Percentiles rank a stretch among this genome's conserved stretches.
Evolutionary conservation across 371 early-diverging fungal genomes (phyloP).

Genomic region (Zychaea mexicana): DNA sequence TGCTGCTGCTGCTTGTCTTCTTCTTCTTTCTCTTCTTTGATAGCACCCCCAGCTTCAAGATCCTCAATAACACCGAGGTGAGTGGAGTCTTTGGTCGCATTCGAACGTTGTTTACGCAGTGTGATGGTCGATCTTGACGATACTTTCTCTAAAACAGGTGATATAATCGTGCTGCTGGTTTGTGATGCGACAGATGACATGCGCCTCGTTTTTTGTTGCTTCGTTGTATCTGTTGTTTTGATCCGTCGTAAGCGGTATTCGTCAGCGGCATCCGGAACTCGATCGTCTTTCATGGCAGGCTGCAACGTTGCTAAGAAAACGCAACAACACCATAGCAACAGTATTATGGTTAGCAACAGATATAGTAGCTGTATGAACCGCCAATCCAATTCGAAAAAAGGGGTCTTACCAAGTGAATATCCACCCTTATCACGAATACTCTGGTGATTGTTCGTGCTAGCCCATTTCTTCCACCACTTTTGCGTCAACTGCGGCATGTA

Average conservation of each 20-base stretch:
- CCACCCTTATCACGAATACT: constrained; percentile 47
- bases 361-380: no score
- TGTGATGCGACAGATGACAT: constrained; percentile 16
- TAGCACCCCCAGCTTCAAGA: constrained; percentile 1
- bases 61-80: background rate
- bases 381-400: background rate
- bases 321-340: no score
- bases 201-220: constrained; percentile 10
- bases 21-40: background rate
- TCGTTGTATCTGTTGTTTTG: constrained; percentile 22
- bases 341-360: no score
- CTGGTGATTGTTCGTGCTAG: constrained; percentile 42
- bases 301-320: constrained; percentile 23
- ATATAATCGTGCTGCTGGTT: constrained; percentile 5
- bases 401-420: constrained; percentile 30
- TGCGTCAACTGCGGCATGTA: constrained; percentile 61
- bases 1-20: no score
- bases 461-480: constrained; percentile 61
- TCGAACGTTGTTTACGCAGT: background rate
- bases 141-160: background rate
- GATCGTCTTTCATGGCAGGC: constrained; percentile 24
- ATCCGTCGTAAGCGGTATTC: constrained; percentile 34
- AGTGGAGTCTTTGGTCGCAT: background rate
- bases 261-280: constrained; percentile 27
- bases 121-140: background rate